Conservation (phyloP, 1,139 yeast genomes). For the Taphrina deformans region DNA sequence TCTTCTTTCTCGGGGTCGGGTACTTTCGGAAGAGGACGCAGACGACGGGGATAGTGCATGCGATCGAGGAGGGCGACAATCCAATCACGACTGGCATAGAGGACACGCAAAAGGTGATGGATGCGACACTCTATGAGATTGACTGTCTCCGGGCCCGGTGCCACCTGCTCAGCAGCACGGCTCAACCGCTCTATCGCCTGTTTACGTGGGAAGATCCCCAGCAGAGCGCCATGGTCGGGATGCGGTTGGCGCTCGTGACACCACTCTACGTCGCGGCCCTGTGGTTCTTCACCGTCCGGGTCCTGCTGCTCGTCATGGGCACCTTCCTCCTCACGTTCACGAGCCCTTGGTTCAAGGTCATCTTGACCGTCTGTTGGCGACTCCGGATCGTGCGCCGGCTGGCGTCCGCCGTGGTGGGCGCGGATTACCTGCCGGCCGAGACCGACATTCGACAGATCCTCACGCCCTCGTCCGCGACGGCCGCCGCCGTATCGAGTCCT, state of each 20-base stretch:
- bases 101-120: slow-evolving; percentile 27
- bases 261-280: slow-evolving; percentile 16
- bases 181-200: slow-evolving; percentile 4
- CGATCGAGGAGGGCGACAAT: slow-evolving; percentile 14
- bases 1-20: slow-evolving; percentile 6
- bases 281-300: slow-evolving; percentile 24
- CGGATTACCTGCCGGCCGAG: slow-evolving; percentile 27
- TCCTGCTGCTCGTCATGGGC: slow-evolving; percentile 15
- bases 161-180: slow-evolving; percentile 16
- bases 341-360: slow-evolving; percentile 33
- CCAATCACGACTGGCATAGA: slow-evolving; percentile 13
- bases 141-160: slow-evolving; percentile 29
- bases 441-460: slow-evolving; percentile 21
- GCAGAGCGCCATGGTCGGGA: slow-evolving; percentile 14
- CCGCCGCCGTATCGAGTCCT: background rate
- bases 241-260: slow-evolving; percentile 20
- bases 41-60: slow-evolving; percentile 25
- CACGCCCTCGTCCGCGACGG: background rate
- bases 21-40: slow-evolving; percentile 25
- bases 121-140: slow-evolving; percentile 22
- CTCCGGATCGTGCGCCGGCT: slow-evolving; percentile 21
- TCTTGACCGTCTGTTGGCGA: slow-evolving; percentile 33
- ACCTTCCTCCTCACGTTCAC: slow-evolving; percentile 27
- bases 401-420: slow-evolving; percentile 23
- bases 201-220: slow-evolving; percentile 24